Conservation (phyloP, 306 rosid genomes). For the Medicago ruthenica region DNA sequence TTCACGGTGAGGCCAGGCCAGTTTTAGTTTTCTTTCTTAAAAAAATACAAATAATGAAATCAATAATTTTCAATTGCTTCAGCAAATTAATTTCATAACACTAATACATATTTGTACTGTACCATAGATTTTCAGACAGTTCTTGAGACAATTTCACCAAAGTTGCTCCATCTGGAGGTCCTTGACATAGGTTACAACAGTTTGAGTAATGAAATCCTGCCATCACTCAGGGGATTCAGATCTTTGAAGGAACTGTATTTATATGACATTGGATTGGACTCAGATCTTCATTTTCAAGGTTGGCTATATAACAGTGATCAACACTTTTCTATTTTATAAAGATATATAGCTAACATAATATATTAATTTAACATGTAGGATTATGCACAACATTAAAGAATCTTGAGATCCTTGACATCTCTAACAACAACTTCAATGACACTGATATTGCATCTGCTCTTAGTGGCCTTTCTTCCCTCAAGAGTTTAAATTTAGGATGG, state of each 20-base stretch:
- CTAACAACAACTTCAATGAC: neutral
- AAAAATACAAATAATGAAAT: too few relatives aligned
- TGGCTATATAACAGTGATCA: neutral
- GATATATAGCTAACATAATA: too few relatives aligned
- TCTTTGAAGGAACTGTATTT: slow-evolving; percentile 18
- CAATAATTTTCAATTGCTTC: neutral
- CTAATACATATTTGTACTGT: neutral
- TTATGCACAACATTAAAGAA: neutral
- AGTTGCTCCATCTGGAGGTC: slow-evolving; percentile 17
- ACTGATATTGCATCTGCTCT: slow-evolving; percentile 10
- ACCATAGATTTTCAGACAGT: neutral
- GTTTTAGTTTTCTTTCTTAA: neutral
- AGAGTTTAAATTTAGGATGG: neutral
- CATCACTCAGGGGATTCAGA: slow-evolving; percentile 18
- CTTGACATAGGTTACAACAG: neutral
- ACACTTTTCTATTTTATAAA: neutral
- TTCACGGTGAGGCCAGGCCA: neutral
- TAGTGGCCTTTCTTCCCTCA: neutral
- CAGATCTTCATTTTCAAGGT: slow-evolving; percentile 34
- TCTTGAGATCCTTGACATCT: slow-evolving; percentile 27
- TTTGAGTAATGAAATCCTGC: neutral
- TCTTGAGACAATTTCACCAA: neutral
- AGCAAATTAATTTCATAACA: too few relatives aligned
- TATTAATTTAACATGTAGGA: neutral
- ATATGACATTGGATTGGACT: neutral